These are phyloP conservation scores for Pichia deserticola DNA, from an alignment of 805 yeast species.

Conservation along the genomic window DNA sequence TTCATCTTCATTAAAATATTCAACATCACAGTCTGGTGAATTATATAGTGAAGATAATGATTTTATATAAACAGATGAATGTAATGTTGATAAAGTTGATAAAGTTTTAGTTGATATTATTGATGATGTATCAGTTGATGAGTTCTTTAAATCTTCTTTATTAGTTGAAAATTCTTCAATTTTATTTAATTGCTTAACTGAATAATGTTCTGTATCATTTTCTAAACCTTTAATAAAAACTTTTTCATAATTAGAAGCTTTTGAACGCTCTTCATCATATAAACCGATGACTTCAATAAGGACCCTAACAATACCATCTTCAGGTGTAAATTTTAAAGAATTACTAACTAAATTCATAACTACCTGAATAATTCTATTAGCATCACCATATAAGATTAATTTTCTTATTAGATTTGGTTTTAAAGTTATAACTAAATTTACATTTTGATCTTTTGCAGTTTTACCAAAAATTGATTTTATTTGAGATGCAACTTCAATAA, in stretches of 20 bases:
- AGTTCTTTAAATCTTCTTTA: not conserved
- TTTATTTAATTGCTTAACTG: constrained; percentile 5
- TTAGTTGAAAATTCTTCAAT: not conserved
- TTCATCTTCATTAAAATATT: constrained; percentile 16
- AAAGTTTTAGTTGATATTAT: not conserved
- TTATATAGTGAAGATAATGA: constrained; percentile 36
- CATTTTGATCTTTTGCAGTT: constrained; percentile 70
- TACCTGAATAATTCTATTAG: constrained; percentile 83
- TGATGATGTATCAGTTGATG: constrained; percentile 2
- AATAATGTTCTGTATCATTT: constrained; percentile 9
- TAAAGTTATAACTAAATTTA: constrained; percentile 53
- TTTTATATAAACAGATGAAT: constrained; percentile 31
- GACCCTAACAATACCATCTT: constrained; percentile 72
- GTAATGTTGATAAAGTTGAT: constrained; percentile 22
- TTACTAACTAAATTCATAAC: constrained; percentile 90
- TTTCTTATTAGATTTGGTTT: constrained; percentile 54
- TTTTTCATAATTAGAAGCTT: constrained; percentile 31
- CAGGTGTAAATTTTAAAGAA: constrained; percentile 87
- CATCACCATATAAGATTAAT: constrained; percentile 75
- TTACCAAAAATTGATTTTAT: constrained; percentile 79
- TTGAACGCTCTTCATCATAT: constrained; percentile 51
- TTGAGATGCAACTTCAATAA: constrained; percentile 77
- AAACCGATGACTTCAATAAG: constrained; percentile 58
- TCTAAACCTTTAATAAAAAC: constrained; percentile 36
- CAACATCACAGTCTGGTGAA: constrained; percentile 12